Evolutionary conservation across 352 stramenopile genomes (phyloP).

Genomic region (Globisporangium ultimum): DNA sequence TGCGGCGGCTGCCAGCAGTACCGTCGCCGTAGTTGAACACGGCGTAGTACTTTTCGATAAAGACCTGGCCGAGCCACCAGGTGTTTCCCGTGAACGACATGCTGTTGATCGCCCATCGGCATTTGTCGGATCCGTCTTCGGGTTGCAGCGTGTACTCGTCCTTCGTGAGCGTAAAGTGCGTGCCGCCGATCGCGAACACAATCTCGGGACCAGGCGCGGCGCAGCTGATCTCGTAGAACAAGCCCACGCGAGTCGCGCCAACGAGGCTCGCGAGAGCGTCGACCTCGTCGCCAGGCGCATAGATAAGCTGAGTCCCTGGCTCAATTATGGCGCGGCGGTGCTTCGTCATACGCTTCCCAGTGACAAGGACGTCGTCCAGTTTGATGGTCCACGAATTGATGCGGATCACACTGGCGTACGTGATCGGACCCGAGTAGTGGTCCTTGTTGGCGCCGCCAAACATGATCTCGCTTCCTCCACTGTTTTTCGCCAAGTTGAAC

Average conservation of each 20-base stretch:
- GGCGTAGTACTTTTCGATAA: conserved; percentile 8
- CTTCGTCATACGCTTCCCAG: background rate
- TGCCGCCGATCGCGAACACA: conserved; percentile 1
- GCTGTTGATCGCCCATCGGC: background rate
- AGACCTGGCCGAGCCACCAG: conserved; percentile 2
- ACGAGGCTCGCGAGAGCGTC: conserved; percentile 5
- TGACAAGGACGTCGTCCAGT: conserved; percentile 4
- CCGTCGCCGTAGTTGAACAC: conserved; percentile 2
- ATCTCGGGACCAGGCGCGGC: background rate
- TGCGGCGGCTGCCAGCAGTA: background rate
- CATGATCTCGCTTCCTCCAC: conserved; percentile 1
- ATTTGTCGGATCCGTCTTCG: background rate
- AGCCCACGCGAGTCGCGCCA: background rate
- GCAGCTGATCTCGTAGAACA: conserved; percentile 2
- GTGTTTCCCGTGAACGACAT: background rate
- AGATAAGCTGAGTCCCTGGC: conserved; percentile 1
- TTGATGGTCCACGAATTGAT: conserved; percentile 2
- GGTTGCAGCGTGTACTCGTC: conserved; percentile 2
- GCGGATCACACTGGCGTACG: conserved; percentile 1
- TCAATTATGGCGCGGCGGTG: background rate
- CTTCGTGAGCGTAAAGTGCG: background rate
- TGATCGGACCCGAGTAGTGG: conserved; percentile 9
- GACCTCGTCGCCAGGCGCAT: background rate
- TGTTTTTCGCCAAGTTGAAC: conserved; percentile 3
- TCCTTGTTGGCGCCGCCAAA: conserved; percentile 4